phyloP scores from a whole-genome alignment of 78 protist genomes.

The Dictyostelium intermedium region DNA sequence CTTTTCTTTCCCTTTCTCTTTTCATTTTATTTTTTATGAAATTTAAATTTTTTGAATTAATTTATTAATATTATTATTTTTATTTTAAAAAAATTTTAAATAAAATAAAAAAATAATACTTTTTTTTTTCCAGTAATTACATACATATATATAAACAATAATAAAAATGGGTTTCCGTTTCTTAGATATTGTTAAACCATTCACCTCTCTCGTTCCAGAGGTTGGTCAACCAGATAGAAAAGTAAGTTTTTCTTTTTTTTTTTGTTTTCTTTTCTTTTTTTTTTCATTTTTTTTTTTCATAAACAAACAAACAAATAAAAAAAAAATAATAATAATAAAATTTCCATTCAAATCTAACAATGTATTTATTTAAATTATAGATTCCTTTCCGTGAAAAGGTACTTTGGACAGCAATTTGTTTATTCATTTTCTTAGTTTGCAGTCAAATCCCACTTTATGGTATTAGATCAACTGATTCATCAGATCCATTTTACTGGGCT shows the following conservation, averaged over 20 bases:
- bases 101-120: neutral
- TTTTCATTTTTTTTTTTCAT: no score
- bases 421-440: slow-evolving; percentile 98
- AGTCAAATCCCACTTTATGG: slow-evolving; percentile 99
- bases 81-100: neutral
- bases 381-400: slow-evolving; percentile 92
- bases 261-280: no score
- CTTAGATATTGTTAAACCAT: slow-evolving; percentile 94
- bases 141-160: neutral
- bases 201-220: slow-evolving; percentile 98
- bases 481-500: slow-evolving; percentile 99
- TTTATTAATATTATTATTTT: neutral
- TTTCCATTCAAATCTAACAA: no score
- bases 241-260: slow-evolving; percentile 53
- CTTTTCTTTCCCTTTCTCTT: neutral
- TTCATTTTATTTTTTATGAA: neutral
- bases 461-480: slow-evolving; percentile 85
- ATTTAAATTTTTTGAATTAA: no score
- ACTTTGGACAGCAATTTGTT: slow-evolving; percentile 97
- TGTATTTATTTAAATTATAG: slow-evolving; percentile 1
- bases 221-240: slow-evolving; percentile 94
- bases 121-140: neutral
- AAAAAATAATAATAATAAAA: neutral
- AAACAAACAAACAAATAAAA: neutral
- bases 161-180: slow-evolving; percentile 83